A percentile compares a stretch with the other conserved stretches of the same genome.
These are phyloP conservation scores for Coleophoma eucalyptorum DNA, from an alignment of 2,329 filamentous ascomycete species.

Conservation along the genomic window DNA sequence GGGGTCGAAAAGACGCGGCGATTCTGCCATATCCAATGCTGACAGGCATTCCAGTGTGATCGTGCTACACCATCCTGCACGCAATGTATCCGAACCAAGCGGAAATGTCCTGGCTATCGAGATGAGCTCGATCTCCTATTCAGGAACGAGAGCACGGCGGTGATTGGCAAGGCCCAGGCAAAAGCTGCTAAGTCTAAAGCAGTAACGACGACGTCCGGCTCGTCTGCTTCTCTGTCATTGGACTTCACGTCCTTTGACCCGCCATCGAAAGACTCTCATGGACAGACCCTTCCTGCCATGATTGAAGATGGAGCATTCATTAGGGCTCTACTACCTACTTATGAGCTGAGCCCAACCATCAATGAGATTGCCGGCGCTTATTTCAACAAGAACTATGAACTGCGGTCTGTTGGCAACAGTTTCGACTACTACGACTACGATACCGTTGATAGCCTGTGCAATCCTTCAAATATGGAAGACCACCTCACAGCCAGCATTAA, in stretches of 20 bases:
- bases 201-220: neutral
- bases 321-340: neutral
- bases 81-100: slow-evolving; percentile 47
- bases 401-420: slow-evolving; percentile 28
- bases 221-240: neutral
- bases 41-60: slow-evolving; percentile 36
- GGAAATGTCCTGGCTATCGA: slow-evolving; percentile 47
- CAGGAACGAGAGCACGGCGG: slow-evolving; percentile 49
- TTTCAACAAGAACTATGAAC: slow-evolving; percentile 5
- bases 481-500: slow-evolving; percentile 45
- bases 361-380: slow-evolving; percentile 2
- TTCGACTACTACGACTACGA: slow-evolving; percentile 44
- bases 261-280: neutral
- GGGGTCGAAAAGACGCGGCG: no score
- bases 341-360: neutral
- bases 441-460: neutral
- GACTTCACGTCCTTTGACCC: neutral
- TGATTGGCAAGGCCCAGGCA: slow-evolving; percentile 43
- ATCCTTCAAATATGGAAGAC: slow-evolving; percentile 28
- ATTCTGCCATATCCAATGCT: neutral
- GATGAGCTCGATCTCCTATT: slow-evolving; percentile 54
- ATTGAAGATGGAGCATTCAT: neutral
- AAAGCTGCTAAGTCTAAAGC: slow-evolving; percentile 1
- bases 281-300: neutral
- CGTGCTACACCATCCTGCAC: slow-evolving; percentile 44